These are phyloP conservation scores for Cystofilobasidium bisporidii DNA, from an alignment of 768 basidiomycete genomes.

Conservation along the genomic window DNA sequence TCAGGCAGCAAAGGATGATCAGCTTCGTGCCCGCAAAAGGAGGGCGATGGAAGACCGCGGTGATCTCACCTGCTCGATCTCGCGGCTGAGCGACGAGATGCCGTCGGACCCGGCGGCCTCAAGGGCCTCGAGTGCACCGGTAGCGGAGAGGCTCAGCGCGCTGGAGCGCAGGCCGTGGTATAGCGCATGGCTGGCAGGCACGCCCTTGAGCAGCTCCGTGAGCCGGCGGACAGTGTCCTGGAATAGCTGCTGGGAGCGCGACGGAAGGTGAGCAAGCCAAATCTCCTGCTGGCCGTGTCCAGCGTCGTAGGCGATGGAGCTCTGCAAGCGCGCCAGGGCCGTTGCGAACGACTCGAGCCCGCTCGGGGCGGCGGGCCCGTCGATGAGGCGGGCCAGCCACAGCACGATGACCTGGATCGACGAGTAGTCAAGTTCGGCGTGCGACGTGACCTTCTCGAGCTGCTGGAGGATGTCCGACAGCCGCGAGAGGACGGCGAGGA, in stretches of 20 bases:
- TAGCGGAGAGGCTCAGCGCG: constrained; percentile 21
- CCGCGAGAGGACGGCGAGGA: constrained; percentile 9
- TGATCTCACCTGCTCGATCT: constrained; percentile 19
- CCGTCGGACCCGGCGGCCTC: neutral
- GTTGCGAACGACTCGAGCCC: constrained; percentile 1
- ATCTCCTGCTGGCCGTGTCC: constrained; percentile 64
- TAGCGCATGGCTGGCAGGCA: constrained; percentile 3
- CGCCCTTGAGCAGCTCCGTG: constrained; percentile 11
- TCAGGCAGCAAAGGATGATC: too few relatives aligned
- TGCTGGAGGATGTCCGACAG: constrained; percentile 33
- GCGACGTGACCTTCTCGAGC: constrained; percentile 44
- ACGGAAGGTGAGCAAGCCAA: constrained; percentile 48
- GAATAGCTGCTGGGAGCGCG: constrained; percentile 20
- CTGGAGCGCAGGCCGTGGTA: constrained; percentile 19
- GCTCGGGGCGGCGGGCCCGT: constrained; percentile 33
- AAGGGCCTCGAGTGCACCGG: neutral
- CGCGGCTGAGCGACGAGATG: constrained; percentile 8
- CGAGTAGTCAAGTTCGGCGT: constrained; percentile 55
- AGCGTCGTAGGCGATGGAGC: constrained; percentile 52
- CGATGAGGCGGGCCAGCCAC: constrained; percentile 49
- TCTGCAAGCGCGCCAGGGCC: constrained; percentile 43
- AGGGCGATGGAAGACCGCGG: too few relatives aligned
- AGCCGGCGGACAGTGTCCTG: constrained; percentile 14
- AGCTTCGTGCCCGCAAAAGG: neutral
- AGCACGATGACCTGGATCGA: constrained; percentile 52